phyloP scores from a whole-genome alignment of 2,329 filamentous ascomycete species.

The Chaetomium strumarium region DNA sequence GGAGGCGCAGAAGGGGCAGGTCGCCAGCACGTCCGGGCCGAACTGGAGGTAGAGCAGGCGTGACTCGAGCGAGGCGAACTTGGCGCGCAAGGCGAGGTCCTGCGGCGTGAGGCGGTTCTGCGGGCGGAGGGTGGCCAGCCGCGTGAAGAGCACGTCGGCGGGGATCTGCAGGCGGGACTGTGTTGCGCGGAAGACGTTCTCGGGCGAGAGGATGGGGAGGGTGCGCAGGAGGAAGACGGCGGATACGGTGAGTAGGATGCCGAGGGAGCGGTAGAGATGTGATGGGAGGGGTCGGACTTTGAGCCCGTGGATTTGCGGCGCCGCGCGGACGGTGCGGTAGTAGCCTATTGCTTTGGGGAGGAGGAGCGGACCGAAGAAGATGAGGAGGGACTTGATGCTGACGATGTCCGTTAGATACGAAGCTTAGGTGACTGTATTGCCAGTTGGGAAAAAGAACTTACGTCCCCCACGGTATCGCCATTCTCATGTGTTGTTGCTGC shows the following conservation, averaged over 20 bases:
- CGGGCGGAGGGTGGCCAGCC: constrained; percentile 56
- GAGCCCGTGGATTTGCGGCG: constrained; percentile 39
- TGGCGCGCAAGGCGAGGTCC: constrained; percentile 61
- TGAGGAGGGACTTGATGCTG: constrained; percentile 49
- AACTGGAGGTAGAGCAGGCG: constrained; percentile 77
- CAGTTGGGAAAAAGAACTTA: constrained; percentile 31
- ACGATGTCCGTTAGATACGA: neutral
- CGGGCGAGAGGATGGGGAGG: constrained; percentile 61
- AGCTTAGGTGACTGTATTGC: neutral
- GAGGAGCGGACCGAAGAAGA: constrained; percentile 66
- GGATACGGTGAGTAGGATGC: constrained; percentile 44
- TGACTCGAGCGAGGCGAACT: constrained; percentile 65
- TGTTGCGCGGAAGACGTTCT: constrained; percentile 76
- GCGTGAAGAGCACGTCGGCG: constrained; percentile 70
- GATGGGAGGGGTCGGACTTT: constrained; percentile 51
- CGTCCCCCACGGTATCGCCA: constrained; percentile 42
- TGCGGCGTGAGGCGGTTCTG: constrained; percentile 39
- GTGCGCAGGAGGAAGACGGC: constrained; percentile 54
- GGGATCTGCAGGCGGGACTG: constrained; percentile 78
- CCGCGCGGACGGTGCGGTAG: constrained; percentile 51
- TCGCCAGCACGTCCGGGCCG: constrained; percentile 66
- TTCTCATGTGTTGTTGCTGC: constrained; percentile 8
- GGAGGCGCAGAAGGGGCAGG: constrained; percentile 77
- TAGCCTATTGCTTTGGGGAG: constrained; percentile 59
- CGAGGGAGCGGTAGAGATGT: constrained; percentile 48